A percentile compares a stretch with the other conserved stretches of the same genome.
These are phyloP conservation scores for Hymenoscyphus albidus DNA, from an alignment of 2,329 filamentous ascomycete genomes.

Conservation along the genomic window DNA sequence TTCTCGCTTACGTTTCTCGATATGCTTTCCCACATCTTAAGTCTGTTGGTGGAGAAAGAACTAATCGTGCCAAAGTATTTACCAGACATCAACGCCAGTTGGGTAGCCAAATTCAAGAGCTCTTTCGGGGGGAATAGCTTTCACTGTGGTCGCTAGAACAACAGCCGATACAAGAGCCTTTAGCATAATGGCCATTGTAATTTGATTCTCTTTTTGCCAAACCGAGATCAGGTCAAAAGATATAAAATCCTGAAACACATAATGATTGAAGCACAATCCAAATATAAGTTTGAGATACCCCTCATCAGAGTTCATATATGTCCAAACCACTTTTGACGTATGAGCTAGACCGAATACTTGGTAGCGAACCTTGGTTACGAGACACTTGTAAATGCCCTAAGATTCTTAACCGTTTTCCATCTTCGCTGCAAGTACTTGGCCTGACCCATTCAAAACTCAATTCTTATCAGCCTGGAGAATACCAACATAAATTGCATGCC, in stretches of 20 bases:
- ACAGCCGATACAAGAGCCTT: not conserved
- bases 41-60: not conserved
- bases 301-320: not conserved
- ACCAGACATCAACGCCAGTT: slow-evolving; percentile 44
- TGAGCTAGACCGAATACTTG: too few relatives aligned
- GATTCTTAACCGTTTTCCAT: too few relatives aligned
- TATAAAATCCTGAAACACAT: not conserved
- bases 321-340: not conserved
- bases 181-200: not conserved
- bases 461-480: slow-evolving; percentile 1
- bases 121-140: slow-evolving; percentile 19
- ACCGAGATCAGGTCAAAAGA: not conserved
- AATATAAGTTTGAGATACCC: not conserved
- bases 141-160: not conserved
- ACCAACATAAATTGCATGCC: too few relatives aligned
- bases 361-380: too few relatives aligned
- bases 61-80: not conserved
- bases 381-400: too few relatives aligned
- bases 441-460: not conserved
- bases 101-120: slow-evolving; percentile 36
- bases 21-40: slow-evolving; percentile 42
- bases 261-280: not conserved
- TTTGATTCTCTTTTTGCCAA: not conserved
- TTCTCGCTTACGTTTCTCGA: slow-evolving; percentile 33
- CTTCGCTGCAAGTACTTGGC: too few relatives aligned